A percentile compares a stretch with the other conserved stretches of the same genome.
phyloP scores from a whole-genome alignment of 164 flowering plant genomes.

The Warburgia ugandensis region DNA sequence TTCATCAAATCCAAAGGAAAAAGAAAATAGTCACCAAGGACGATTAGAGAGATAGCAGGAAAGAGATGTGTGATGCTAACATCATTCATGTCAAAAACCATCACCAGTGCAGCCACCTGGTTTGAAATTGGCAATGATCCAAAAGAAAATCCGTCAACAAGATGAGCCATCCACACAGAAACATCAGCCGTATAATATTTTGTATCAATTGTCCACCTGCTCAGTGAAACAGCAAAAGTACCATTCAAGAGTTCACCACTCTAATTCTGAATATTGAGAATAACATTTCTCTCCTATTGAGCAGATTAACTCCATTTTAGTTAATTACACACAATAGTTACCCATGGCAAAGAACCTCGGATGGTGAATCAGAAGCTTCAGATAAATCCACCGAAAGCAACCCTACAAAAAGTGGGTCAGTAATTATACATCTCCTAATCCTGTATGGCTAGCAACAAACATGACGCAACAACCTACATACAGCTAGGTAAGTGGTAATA shows the following conservation, averaged over 20 bases:
- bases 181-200: conserved; percentile 92
- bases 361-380: conserved; percentile 43
- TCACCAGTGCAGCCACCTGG: conserved; percentile 60
- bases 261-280: no score
- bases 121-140: conserved; percentile 29
- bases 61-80: conserved; percentile 25
- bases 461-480: no score
- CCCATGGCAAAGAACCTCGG: conserved; percentile 31
- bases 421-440: background rate
- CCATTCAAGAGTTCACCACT: no score
- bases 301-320: no score
- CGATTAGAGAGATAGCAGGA: background rate
- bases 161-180: conserved; percentile 72
- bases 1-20: no score
- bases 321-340: background rate
- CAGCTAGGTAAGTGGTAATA: no score
- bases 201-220: conserved; percentile 82
- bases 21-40: background rate
- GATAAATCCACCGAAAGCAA: conserved; percentile 53
- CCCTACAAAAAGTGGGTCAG: conserved; percentile 28
- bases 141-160: conserved; percentile 48
- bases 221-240: conserved; percentile 1
- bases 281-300: no score
- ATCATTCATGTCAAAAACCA: conserved; percentile 85
- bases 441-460: no score